A percentile compares a stretch with the other conserved stretches of the same genome.
Evolutionary conservation across 176 grass and related monocot species (phyloP).

Genomic region (Stipa capillata): DNA sequence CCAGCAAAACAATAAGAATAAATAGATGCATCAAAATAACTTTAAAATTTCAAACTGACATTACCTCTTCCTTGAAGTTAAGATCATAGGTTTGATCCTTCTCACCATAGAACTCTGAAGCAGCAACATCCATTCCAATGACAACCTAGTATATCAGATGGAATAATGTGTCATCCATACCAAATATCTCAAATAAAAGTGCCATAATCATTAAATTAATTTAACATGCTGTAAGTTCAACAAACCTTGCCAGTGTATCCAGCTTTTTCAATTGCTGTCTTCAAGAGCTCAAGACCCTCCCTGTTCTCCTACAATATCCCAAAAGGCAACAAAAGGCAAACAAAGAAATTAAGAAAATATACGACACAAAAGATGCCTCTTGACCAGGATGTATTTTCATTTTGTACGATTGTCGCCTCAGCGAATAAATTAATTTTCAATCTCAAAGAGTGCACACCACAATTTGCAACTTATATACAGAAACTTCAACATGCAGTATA

Average conservation of each 20-base stretch:
- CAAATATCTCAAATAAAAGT: background rate
- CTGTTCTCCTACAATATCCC: constrained; percentile 65
- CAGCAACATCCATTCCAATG: constrained; percentile 98
- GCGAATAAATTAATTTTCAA: background rate
- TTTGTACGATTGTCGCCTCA: background rate
- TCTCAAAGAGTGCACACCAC: background rate
- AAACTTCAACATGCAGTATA: background rate
- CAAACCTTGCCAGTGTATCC: constrained; percentile 89
- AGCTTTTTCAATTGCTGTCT: constrained; percentile 83
- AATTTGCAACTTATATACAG: background rate
- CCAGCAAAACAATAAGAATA: background rate
- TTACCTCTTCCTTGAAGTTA: constrained; percentile 95
- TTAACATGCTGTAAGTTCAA: background rate
- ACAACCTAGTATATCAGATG: constrained; percentile 47
- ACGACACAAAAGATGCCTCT: background rate
- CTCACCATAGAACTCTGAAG: constrained; percentile 86
- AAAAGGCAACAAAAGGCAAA: background rate
- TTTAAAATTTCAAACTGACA: background rate
- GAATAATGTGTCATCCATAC: background rate
- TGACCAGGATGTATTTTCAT: background rate
- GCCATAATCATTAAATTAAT: background rate
- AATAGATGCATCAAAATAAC: background rate
- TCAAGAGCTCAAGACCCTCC: constrained; percentile 97
- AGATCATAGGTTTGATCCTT: constrained; percentile 90
- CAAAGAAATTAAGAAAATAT: background rate